Conservation (phyloP, 2,329 filamentous ascomycete species). For the Penicillium olsonii region DNA sequence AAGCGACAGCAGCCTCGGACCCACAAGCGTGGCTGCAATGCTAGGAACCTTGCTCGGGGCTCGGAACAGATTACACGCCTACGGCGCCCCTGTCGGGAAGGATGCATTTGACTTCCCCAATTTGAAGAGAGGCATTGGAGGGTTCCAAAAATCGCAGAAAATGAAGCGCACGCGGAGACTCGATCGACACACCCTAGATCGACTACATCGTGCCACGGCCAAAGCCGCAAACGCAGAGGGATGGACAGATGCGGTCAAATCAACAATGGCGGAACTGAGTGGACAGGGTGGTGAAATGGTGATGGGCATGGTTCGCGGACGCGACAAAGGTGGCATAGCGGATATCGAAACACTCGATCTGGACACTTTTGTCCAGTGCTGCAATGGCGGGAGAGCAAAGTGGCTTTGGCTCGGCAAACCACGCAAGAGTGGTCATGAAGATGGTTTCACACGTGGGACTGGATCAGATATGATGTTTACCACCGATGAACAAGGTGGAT, state of each 20-base stretch:
- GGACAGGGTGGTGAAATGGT: slow-evolving; percentile 94
- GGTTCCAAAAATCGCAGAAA: slow-evolving; percentile 89
- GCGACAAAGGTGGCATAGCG: slow-evolving; percentile 84
- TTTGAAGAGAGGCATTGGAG: slow-evolving; percentile 79
- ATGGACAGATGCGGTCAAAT: slow-evolving; percentile 92
- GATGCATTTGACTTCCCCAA: slow-evolving; percentile 85
- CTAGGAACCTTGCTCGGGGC: slow-evolving; percentile 87
- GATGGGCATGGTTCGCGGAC: slow-evolving; percentile 86
- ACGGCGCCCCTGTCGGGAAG: slow-evolving; percentile 80
- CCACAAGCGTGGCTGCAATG: slow-evolving; percentile 84
- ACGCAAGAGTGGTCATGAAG: slow-evolving; percentile 56
- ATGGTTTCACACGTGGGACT: slow-evolving; percentile 32
- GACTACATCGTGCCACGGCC: slow-evolving; percentile 78
- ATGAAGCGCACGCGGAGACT: slow-evolving; percentile 75
- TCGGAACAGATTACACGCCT: slow-evolving; percentile 82
- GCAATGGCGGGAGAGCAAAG: slow-evolving; percentile 79
- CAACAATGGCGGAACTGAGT: slow-evolving; percentile 87
- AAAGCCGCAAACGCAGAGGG: slow-evolving; percentile 87
- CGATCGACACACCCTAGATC: slow-evolving; percentile 79
- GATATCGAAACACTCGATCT: slow-evolving; percentile 92
- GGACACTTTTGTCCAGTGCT: slow-evolving; percentile 75
- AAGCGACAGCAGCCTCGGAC: slow-evolving; percentile 86
- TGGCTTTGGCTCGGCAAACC: slow-evolving; percentile 96
- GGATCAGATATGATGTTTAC: slow-evolving; percentile 47
- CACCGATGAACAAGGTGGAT: slow-evolving; percentile 48